Evolutionary conservation across 495 filamentous ascomycete species (phyloP), one percentile per base, ranked within the genome.

Genomic region (Glutinoglossum americanum): DNA sequence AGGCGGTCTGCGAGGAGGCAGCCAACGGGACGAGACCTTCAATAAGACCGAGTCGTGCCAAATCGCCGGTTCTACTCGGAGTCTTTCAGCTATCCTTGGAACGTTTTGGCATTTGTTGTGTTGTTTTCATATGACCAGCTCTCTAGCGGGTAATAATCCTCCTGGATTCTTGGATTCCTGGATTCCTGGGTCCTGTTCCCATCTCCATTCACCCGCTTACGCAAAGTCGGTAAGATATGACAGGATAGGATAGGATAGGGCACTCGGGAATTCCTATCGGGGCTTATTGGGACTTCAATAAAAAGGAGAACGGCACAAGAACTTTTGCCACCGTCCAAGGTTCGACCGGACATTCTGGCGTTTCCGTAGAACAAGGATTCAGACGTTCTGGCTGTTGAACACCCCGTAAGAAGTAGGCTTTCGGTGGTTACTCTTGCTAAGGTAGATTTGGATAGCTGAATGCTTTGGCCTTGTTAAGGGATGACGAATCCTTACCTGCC

Each of bases 121-220:
- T 53, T 53, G 23, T 53, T 28, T 53, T 28, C 49, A 53, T 27
- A 53, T 27, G 49, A 53, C 30, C 49, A 30, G 28, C 49, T 30
- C 17, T 21, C n/a, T 45, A 30, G 49, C 49, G 49, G 19, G 26
- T 30, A 53, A 30, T 49, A 53, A 30, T 49, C 25, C 11, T 28
- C 28, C 19, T 27, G 49, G 26, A 53, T 53, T n/a, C n/a, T n/a
- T n/a, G n/a, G n/a, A n/a, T n/a, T n/a, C n/a, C n/a, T n/a, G n/a
- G n/a, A n/a, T n/a, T n/a, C n/a, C n/a, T n/a, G n/a, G n/a, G n/a
- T n/a, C n/a, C 28, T 4, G 2, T 4, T 49, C 25, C 47, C 19
- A 27, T n/a, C n/a, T 53, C 49, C 49, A 30, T 53, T 53, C 49
- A 53, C 30, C 49, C 49, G 49, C 49, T 53, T 53, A 30, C 49